A percentile compares a stretch with the other conserved stretches of the same genome.
Conservation (phyloP, 306 rosid species). For the Gastrolobium villosum region DNA sequence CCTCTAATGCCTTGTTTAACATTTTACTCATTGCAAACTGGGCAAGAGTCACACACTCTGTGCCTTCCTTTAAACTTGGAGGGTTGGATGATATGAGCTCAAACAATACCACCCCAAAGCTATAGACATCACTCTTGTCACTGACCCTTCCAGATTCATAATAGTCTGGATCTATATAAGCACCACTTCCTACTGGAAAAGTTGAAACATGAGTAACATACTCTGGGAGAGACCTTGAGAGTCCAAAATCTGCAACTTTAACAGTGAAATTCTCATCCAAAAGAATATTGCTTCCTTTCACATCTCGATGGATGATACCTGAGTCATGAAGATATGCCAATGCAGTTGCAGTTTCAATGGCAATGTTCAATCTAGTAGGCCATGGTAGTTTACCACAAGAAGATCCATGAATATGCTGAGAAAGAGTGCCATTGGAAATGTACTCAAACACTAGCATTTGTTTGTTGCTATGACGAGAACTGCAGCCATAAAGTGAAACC, state of each 20-base stretch:
- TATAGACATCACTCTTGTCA: constrained; percentile 72
- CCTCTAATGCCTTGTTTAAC: constrained; percentile 51
- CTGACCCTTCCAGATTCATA: constrained; percentile 61
- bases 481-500: constrained; percentile 70
- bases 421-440: constrained; percentile 68
- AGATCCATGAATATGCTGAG: constrained; percentile 60
- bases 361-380: constrained; percentile 66
- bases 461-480: constrained; percentile 52
- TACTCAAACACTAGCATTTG: constrained; percentile 73
- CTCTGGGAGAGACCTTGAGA: constrained; percentile 66
- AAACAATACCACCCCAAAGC: constrained; percentile 75
- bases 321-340: constrained; percentile 72
- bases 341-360: constrained; percentile 69
- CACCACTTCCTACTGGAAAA: constrained; percentile 34
- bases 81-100: constrained; percentile 67
- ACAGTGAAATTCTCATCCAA: constrained; percentile 59
- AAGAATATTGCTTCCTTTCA: constrained; percentile 70
- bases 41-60: not conserved
- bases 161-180: constrained; percentile 76
- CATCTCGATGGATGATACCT: constrained; percentile 76
- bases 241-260: constrained; percentile 79
- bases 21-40: constrained; percentile 61
- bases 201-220: constrained; percentile 36
- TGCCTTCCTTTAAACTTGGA: not conserved
- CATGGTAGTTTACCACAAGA: constrained; percentile 44